Conservation (phyloP, 2,329 filamentous ascomycete genomes). For the Metarhizium sp. region DNA sequence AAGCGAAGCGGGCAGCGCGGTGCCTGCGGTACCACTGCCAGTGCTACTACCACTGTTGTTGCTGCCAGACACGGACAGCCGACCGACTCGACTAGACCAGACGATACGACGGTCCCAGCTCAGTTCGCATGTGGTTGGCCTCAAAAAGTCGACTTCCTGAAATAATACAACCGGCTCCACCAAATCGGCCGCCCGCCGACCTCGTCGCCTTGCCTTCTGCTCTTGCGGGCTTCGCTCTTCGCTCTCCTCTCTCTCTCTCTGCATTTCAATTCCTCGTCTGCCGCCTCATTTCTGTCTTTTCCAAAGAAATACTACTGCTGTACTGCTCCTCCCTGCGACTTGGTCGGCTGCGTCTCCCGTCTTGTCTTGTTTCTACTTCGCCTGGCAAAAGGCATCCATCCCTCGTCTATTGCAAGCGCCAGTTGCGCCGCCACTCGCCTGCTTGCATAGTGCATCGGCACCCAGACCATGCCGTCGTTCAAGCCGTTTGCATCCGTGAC, state of each 20-base stretch:
- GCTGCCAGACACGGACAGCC: not conserved
- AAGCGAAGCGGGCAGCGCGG: no score
- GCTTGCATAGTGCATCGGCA: not conserved
- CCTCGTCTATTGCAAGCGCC: not conserved
- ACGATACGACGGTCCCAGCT: no score
- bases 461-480: conserved; percentile 41
- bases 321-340: not conserved
- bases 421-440: not conserved
- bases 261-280: not conserved
- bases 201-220: not conserved
- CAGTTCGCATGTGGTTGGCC: conserved; percentile 3
- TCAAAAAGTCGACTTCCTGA: conserved; percentile 1
- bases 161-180: not conserved
- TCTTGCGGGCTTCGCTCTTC: not conserved
- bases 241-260: not conserved
- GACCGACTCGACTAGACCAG: not conserved
- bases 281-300: not conserved
- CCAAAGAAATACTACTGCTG: not conserved
- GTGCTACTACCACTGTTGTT: no score
- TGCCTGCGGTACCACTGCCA: no score
- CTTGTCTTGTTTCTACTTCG: not conserved
- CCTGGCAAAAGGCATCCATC: not conserved
- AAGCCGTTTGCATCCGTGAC: conserved; percentile 45
- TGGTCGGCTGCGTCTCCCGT: not conserved
- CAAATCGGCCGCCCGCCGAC: not conserved